Evolutionary conservation across 2,329 filamentous ascomycete genomes (phyloP), one percentile per base, ranked within the genome.

Genomic region (Cladosporium phlei): DNA sequence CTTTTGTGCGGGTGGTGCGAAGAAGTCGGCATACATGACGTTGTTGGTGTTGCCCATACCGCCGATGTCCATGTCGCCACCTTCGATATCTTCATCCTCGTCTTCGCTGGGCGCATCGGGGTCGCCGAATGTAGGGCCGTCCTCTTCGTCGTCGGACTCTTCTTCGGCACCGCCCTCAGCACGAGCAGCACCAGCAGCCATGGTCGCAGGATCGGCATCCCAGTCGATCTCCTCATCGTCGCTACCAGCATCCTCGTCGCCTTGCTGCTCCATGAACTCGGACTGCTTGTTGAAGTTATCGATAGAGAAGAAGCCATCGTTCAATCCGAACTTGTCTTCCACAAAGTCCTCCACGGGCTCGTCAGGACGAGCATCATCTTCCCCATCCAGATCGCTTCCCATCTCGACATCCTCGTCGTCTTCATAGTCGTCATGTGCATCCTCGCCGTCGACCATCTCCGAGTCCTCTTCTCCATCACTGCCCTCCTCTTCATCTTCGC

Each of bases 271-370:
- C 38, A 96, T 82, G 62, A 85, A 85, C 59, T 95, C 88, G 2
- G 89, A 88, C 63, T 94, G 87, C 63, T 85, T 88, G 74, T 98
- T 98, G 77, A 98, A 98, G 50, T 94, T 83, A 59, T 97, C 90
- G 59, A 98, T 91, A 12, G 88, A 95, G 70, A 98, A 98, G 71
- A 98, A 98, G 4, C 89, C 91, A 62, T 98, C 93, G 60, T 98
- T 97, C 24, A 98, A 79, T 5, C 89, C 88, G 61, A 93, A 77
- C 3, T 82, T 82, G 60, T 97, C 89, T 56, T 83, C 75, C 7
- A 81, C 70, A 50, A 84, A 83, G 29, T 78, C 77, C 38, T 77
- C 76, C 1, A 69, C 66, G 4, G 71, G 65, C 34, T 73, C 69
- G 16, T 76, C 75, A 3, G 74, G 70, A 9, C 68, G 68, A 1